A percentile compares a stretch with the other conserved stretches of the same genome.
Evolutionary conservation across 495 filamentous ascomycete species (phyloP).

Genomic region (Aspergillus diversus): DNA sequence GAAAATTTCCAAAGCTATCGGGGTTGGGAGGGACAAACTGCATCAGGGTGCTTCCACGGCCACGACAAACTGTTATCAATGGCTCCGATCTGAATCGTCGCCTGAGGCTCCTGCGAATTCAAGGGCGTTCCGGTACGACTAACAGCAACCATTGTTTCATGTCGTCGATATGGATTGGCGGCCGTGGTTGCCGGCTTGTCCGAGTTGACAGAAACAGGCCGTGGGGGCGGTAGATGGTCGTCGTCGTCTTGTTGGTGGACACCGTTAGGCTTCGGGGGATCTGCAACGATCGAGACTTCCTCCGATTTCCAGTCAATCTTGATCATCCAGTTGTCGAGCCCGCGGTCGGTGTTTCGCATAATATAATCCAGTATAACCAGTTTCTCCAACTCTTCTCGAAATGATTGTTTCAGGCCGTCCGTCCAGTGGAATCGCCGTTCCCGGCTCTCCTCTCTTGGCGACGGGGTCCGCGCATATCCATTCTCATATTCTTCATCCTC

Average conservation of each 20-base stretch:
- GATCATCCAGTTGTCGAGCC: constrained; percentile 99
- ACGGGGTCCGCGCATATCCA: constrained; percentile 46
- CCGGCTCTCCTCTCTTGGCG: constrained; percentile 50
- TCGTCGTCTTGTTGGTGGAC: constrained; percentile 49
- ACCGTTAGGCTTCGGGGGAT: constrained; percentile 71
- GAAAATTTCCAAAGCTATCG: not conserved
- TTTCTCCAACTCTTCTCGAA: constrained; percentile 95
- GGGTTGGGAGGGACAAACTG: constrained; percentile 44
- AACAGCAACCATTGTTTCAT: constrained; percentile 82
- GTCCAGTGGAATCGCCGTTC: constrained; percentile 80
- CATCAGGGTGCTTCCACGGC: constrained; percentile 99
- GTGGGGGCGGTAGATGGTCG: constrained; percentile 56
- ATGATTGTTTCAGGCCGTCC: constrained; percentile 82
- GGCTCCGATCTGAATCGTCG: constrained; percentile 79
- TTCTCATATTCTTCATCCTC: constrained; percentile 67
- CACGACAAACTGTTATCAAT: constrained; percentile 98
- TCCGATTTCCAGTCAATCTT: constrained; percentile 85
- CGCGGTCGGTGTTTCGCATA: constrained; percentile 98
- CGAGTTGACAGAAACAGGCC: constrained; percentile 58
- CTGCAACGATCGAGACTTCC: constrained; percentile 81
- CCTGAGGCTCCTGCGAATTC: constrained; percentile 47
- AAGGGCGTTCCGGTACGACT: constrained; percentile 63
- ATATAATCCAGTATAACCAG: constrained; percentile 98
- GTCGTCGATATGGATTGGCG: constrained; percentile 71
- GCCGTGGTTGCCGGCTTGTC: constrained; percentile 45